Percentiles rank a stretch among this genome's conserved stretches.
phyloP scores from a whole-genome alignment of 2,329 filamentous ascomycete species.

The Mycocentrospora acerina region DNA sequence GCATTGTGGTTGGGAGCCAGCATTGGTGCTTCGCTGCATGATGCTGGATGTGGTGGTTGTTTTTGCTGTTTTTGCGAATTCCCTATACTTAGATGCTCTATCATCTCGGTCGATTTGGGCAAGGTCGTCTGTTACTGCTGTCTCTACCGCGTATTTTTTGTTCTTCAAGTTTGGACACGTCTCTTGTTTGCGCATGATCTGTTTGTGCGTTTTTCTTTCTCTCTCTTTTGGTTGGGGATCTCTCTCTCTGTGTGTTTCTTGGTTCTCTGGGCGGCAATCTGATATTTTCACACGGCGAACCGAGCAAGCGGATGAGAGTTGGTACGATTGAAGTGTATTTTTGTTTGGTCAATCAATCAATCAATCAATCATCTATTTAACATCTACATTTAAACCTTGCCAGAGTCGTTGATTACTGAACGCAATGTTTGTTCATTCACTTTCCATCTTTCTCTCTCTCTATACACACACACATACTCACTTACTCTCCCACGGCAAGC shows the following conservation, averaged over 20 bases:
- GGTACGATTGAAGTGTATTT: constrained; percentile 7
- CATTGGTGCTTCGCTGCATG: constrained; percentile 25
- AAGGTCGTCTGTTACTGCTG: constrained; percentile 12
- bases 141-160: constrained; percentile 14
- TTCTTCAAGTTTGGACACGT: neutral
- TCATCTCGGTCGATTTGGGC: constrained; percentile 8
- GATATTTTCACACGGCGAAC: constrained; percentile 14
- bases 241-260: constrained; percentile 10
- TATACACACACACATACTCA: too few species aligned
- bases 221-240: neutral
- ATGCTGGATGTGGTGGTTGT: constrained; percentile 24
- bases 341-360: too few species aligned
- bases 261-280: constrained; percentile 22
- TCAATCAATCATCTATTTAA: constrained; percentile 9
- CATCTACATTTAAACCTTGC: too few species aligned
- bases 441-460: too few species aligned
- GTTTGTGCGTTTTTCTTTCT: too few species aligned
- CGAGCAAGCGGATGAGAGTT: too few species aligned
- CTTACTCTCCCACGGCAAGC: too few species aligned
- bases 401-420: too few species aligned
- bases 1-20: constrained; percentile 18
- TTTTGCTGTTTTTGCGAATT: constrained; percentile 21
- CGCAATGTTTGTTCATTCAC: too few species aligned
- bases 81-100: constrained; percentile 8
- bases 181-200: too few species aligned